Base-by-base conservation (phyloP, 2,329 filamentous ascomycete species). In the Diaporthe destruens region DNA sequence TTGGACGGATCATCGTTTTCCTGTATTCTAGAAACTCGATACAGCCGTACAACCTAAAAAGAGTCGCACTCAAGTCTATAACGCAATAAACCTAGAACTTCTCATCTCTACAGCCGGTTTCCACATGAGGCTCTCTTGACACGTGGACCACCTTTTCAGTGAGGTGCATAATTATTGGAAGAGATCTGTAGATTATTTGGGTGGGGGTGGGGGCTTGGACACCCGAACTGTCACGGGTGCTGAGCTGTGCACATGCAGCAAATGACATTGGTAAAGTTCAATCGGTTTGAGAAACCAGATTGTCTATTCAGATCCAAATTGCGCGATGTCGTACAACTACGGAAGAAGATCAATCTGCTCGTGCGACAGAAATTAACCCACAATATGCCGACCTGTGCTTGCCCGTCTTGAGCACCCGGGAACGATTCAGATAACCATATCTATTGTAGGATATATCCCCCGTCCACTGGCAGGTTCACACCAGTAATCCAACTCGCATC, bases 401-500 rank as follows among this genome's bases (percentile, higher is more conserved):
- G 20, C 20, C 4, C 44, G 44, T 49, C 44, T 49, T 9, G 44
- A 49, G 44, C 44, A n/a, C n/a, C 7, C 20, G 44, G 20, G 44
- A 12, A n/a, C n/a, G 14, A 49, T 12, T 12, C 20, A 49, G 18
- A n/a, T 20, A 20, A 4, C 6, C 47, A 36, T 8, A 25, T 18
- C 20, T 65, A 65, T 3, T 47, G 61, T 42, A 65, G 18, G 12
- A 65, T 14, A 25, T 51, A 65, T 14, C 61, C 61, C 2, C 61
- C 61, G 25, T 65, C 61, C 6, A 65, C 61, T 16, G 61, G 61
- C 44, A 65, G n/a, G 3, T 65, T 65, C 20, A 65, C 61, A 25
- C 71, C 71, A 2, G 71, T 72, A 3, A 72, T 23, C 71, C 71
- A 72, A 23, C 71, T 51, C 47, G 71, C 71, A 70, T 72, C 65